These are phyloP conservation scores for Ramaria rubella DNA, from an alignment of 768 basidiomycete genomes.

Conservation along the genomic window DNA sequence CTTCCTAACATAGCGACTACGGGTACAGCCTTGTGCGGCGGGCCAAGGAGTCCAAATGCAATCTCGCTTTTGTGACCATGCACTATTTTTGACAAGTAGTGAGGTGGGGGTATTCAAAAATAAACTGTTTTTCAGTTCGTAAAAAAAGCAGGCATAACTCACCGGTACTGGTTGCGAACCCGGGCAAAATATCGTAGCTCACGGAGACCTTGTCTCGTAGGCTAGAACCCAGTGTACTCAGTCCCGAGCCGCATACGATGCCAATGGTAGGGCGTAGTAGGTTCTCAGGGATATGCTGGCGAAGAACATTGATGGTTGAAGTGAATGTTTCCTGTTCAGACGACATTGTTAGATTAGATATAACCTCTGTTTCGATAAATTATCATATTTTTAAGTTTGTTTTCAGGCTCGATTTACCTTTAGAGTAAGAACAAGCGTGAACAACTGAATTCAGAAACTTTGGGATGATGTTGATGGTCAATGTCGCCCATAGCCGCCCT, in stretches of 20 bases:
- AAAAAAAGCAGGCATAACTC: slow-evolving; percentile 13
- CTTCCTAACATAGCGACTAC: slow-evolving; percentile 89
- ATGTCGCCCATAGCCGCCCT: no score
- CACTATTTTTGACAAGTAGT: slow-evolving; percentile 36
- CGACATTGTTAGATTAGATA: no score
- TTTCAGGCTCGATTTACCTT: neutral
- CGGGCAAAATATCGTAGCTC: slow-evolving; percentile 61
- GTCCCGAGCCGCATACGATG: slow-evolving; percentile 83
- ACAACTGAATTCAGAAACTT: no score
- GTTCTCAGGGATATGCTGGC: slow-evolving; percentile 15
- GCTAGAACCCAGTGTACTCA: slow-evolving; percentile 63
- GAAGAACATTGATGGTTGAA: slow-evolving; percentile 14
- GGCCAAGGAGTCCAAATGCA: slow-evolving; percentile 74
- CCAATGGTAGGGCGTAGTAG: slow-evolving; percentile 61
- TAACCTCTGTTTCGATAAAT: no score
- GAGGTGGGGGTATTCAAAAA: neutral
- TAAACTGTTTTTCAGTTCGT: neutral
- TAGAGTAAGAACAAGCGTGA: no score
- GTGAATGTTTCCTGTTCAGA: slow-evolving; percentile 4
- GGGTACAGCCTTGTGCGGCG: slow-evolving; percentile 49
- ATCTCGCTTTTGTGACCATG: slow-evolving; percentile 74
- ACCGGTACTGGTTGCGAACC: slow-evolving; percentile 78
- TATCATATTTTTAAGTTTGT: neutral
- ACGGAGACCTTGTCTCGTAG: slow-evolving; percentile 53
- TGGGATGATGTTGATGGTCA: no score